phyloP scores from a whole-genome alignment of 257 asterid species.

The Nicotiana attenuata region DNA sequence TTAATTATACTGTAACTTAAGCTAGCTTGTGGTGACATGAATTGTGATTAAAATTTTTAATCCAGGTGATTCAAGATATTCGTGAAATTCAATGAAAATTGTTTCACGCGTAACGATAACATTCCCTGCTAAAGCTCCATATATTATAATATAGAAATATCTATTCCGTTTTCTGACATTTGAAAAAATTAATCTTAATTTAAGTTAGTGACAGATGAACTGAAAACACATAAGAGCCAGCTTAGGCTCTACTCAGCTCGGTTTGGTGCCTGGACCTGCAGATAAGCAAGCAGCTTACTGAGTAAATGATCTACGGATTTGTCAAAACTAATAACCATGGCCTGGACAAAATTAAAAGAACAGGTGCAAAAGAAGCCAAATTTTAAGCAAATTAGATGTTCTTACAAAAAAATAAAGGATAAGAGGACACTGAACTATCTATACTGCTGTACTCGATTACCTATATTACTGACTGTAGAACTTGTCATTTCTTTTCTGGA shows the following conservation, averaged over 20 bases:
- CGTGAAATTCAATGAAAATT: not conserved
- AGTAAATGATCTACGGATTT: not conserved
- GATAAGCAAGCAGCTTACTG: not conserved
- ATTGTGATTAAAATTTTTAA: not conserved
- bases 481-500: not conserved
- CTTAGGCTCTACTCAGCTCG: not conserved
- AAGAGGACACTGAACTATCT: not conserved
- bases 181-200: not conserved
- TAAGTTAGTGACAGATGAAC: not conserved
- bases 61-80: not conserved
- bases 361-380: not conserved
- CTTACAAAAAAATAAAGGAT: not conserved
- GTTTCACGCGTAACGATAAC: not conserved
- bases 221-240: not conserved
- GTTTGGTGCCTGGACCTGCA: not conserved
- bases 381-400: not conserved
- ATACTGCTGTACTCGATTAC: not conserved
- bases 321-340: not conserved
- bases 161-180: not conserved
- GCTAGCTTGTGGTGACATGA: not conserved
- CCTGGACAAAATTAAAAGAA: not conserved
- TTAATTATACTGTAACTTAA: not conserved
- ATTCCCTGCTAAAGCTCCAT: not conserved
- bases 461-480: not conserved
- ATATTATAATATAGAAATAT: not conserved